These are phyloP conservation scores for Ceratocystiopsis sp. DNA, from an alignment of 2,329 filamentous ascomycete genomes.

Conservation along the genomic window DNA sequence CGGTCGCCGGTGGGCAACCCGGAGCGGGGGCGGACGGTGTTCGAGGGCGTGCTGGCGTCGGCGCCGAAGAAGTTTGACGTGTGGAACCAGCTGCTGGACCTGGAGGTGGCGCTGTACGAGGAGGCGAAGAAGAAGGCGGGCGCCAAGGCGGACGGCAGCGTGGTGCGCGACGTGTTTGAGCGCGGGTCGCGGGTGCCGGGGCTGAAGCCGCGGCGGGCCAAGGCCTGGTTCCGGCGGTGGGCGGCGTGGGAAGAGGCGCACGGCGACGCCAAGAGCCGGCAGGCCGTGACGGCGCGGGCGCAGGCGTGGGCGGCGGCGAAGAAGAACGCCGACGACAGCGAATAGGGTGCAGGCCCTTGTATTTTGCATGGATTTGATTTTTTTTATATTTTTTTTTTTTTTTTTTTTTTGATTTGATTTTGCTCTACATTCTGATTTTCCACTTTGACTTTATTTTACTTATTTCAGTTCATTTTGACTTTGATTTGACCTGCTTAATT, in stretches of 20 bases:
- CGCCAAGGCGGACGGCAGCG: constrained; percentile 28
- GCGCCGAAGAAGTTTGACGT: constrained; percentile 83
- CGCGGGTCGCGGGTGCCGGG: constrained; percentile 51
- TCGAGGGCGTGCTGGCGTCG: constrained; percentile 68
- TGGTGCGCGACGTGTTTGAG: constrained; percentile 65
- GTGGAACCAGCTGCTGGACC: constrained; percentile 81
- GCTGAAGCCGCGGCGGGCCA: constrained; percentile 67
- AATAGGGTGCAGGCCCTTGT: constrained; percentile 3
- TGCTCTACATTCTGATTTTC: too few species aligned
- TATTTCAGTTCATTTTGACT: too few species aligned
- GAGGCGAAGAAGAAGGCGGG: constrained; percentile 20
- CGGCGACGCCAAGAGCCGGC: constrained; percentile 51
- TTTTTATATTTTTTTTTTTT: not conserved
- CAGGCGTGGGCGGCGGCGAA: constrained; percentile 48
- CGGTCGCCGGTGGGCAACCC: constrained; percentile 64
- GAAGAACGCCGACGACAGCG: constrained; percentile 15
- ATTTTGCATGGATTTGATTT: not conserved
- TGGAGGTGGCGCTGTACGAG: constrained; percentile 52
- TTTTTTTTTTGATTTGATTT: not conserved
- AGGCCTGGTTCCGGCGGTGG: constrained; percentile 86
- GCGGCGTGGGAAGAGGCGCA: constrained; percentile 67
- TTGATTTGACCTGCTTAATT: too few species aligned
- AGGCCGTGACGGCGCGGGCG: constrained; percentile 53
- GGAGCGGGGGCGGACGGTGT: constrained; percentile 86
- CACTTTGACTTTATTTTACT: not conserved